These are phyloP conservation scores for Coemansia sp. DNA, from an alignment of 192 early-diverging fungal species.

Conservation along the genomic window DNA sequence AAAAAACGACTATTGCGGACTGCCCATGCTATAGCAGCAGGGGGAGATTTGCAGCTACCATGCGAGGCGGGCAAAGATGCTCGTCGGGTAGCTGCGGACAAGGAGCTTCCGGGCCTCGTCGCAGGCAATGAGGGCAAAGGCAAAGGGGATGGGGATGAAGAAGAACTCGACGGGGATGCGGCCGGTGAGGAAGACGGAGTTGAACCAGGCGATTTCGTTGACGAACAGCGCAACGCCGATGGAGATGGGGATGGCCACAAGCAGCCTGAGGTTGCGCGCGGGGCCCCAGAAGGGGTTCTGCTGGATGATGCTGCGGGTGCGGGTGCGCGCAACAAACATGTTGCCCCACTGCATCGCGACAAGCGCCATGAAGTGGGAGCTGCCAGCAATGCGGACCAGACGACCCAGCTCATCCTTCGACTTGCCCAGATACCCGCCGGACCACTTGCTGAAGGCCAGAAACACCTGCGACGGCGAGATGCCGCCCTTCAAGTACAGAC, in stretches of 20 bases:
- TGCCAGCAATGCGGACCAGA: constrained; percentile 29
- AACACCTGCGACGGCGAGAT: constrained; percentile 58
- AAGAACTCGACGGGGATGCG: constrained; percentile 61
- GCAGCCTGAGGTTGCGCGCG: constrained; percentile 28
- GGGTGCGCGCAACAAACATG: constrained; percentile 54
- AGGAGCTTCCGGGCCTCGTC: constrained; percentile 63
- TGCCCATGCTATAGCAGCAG: too few species aligned
- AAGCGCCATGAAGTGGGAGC: constrained; percentile 55
- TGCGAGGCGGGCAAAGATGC: constrained; percentile 24
- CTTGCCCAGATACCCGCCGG: constrained; percentile 59
- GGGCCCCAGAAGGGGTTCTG: constrained; percentile 56
- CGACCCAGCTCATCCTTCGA: constrained; percentile 51
- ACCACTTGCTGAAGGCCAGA: constrained; percentile 60
- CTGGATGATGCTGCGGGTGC: constrained; percentile 33
- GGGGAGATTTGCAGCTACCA: constrained; percentile 20
- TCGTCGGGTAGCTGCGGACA: constrained; percentile 42
- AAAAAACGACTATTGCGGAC: not conserved
- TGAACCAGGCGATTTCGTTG: constrained; percentile 36
- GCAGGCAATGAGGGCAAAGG: constrained; percentile 51
- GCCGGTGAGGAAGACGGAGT: constrained; percentile 55
- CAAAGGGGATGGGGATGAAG: constrained; percentile 62
- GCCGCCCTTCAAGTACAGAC: constrained; percentile 61
- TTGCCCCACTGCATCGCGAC: constrained; percentile 56
- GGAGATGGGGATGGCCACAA: constrained; percentile 40
- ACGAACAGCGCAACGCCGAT: constrained; percentile 34